These are phyloP conservation scores for Chaetomium cochliodes DNA, from an alignment of 495 filamentous ascomycete genomes.

Conservation along the genomic window DNA sequence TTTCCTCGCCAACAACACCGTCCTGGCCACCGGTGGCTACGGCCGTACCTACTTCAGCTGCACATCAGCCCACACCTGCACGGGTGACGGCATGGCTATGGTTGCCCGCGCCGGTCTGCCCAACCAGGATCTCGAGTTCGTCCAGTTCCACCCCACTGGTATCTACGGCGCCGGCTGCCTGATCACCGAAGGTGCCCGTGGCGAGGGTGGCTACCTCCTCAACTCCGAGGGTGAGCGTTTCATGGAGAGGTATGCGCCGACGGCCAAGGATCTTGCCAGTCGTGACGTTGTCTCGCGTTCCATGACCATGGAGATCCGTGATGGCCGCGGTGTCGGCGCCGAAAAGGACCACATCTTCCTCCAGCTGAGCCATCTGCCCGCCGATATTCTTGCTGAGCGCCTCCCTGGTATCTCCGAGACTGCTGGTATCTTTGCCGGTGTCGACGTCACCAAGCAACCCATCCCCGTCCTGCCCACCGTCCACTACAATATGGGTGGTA, in stretches of 20 bases:
- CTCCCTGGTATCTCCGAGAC: constrained; percentile 98
- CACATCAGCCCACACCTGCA: constrained; percentile 96
- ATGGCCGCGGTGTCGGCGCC: constrained; percentile 90
- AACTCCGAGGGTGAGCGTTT: constrained; percentile 98
- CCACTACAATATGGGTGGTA: constrained; percentile 99
- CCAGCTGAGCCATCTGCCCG: constrained; percentile 88
- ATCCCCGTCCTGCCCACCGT: constrained; percentile 96
- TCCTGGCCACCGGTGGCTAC: constrained; percentile 93
- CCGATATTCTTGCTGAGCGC: constrained; percentile 89
- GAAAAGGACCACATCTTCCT: constrained; percentile 98
- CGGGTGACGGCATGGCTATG: constrained; percentile 98
- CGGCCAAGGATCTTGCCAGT: constrained; percentile 91
- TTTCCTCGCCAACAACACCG: constrained; percentile 93
- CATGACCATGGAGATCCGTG: constrained; percentile 96
- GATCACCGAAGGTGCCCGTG: constrained; percentile 97
- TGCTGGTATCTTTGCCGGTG: constrained; percentile 91
- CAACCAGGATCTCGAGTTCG: constrained; percentile 99
- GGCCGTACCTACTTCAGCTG: constrained; percentile 97
- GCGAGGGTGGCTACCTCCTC: constrained; percentile 95
- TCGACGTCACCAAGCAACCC: constrained; percentile 93
- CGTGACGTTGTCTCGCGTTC: constrained; percentile 94
- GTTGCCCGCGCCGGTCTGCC: constrained; percentile 95
- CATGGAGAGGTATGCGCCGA: constrained; percentile 98
- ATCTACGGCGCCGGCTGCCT: constrained; percentile 98
- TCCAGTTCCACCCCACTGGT: constrained; percentile 98